Evolutionary conservation across 805 yeast genomes (phyloP).

Genomic region (Lipomyces kockii): DNA sequence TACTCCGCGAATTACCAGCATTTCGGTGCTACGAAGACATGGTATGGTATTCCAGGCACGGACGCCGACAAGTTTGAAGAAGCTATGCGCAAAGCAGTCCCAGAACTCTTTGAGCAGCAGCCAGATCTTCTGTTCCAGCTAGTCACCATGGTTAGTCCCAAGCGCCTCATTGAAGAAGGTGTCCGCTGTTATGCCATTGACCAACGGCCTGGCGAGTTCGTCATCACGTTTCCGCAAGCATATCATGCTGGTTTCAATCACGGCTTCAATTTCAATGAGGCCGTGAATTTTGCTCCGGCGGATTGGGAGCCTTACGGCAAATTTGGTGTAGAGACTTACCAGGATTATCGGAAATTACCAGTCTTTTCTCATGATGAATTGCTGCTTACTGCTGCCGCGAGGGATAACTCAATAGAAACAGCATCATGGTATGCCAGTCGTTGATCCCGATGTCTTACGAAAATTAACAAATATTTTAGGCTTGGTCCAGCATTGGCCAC

Average conservation of each 20-base stretch:
- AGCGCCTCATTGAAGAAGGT: slow-evolving; percentile 52
- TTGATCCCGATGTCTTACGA: background rate
- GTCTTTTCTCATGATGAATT: slow-evolving; percentile 48
- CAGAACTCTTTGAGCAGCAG: slow-evolving; percentile 81
- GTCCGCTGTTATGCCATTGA: slow-evolving; percentile 60
- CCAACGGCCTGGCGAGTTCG: slow-evolving; percentile 80
- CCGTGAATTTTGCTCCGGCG: slow-evolving; percentile 50
- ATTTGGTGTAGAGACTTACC: slow-evolving; percentile 42
- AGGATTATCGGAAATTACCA: slow-evolving; percentile 41
- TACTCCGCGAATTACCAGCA: slow-evolving; percentile 92
- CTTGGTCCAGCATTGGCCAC: slow-evolving; percentile 37
- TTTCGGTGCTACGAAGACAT: slow-evolving; percentile 83
- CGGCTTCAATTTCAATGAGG: slow-evolving; percentile 66
- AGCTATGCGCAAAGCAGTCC: slow-evolving; percentile 65
- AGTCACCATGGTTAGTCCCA: slow-evolving; percentile 79
- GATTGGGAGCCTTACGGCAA: slow-evolving; percentile 48
- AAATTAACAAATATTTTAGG: background rate
- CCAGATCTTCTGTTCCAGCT: slow-evolving; percentile 89
- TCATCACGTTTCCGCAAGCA: slow-evolving; percentile 85
- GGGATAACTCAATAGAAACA: slow-evolving; percentile 37
- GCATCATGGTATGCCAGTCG: slow-evolving; percentile 31
- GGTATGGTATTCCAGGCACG: slow-evolving; percentile 87
- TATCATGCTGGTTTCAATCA: slow-evolving; percentile 90
- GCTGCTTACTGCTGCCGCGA: slow-evolving; percentile 35
- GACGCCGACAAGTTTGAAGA: slow-evolving; percentile 67